Evolutionary conservation across 352 stramenopile genomes (phyloP).

Genomic region (Pythium chondricola): DNA sequence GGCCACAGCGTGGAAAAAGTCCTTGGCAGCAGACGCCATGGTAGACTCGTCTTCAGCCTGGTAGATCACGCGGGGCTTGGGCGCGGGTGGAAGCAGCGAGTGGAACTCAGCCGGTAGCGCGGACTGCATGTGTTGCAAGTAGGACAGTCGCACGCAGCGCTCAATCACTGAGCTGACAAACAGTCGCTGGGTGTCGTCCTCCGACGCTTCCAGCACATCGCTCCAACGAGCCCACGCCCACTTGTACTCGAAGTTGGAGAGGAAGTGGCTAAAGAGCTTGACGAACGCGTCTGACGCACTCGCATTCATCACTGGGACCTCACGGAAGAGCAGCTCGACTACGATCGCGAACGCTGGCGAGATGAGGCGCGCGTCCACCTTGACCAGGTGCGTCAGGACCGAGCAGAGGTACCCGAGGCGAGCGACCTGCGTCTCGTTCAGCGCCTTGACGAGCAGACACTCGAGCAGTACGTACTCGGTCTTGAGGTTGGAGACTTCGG

Average conservation of each 20-base stretch:
- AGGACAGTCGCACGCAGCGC: conserved; percentile 77
- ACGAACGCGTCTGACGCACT: conserved; percentile 58
- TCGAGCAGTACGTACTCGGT: conserved; percentile 79
- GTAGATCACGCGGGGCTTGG: conserved; percentile 66
- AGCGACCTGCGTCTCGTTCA: conserved; percentile 36
- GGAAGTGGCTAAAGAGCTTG: conserved; percentile 75
- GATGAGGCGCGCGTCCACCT: conserved; percentile 54
- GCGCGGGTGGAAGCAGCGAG: conserved; percentile 61
- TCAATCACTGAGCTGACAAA: conserved; percentile 84
- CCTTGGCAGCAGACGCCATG: conserved; percentile 21
- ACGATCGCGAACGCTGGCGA: conserved; percentile 76
- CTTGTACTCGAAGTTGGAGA: conserved; percentile 88
- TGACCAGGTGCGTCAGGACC: conserved; percentile 73
- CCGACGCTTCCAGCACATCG: conserved; percentile 66
- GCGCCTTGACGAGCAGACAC: conserved; percentile 52
- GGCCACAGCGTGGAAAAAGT: conserved; percentile 52
- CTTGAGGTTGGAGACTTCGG: conserved; percentile 34
- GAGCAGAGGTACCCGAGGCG: conserved; percentile 64
- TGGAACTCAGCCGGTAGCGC: conserved; percentile 71
- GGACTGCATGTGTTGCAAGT: conserved; percentile 80
- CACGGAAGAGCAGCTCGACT: conserved; percentile 79
- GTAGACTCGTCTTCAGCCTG: conserved; percentile 23
- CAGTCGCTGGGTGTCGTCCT: conserved; percentile 76
- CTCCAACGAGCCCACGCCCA: conserved; percentile 77
- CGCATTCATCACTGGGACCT: conserved; percentile 69